phyloP scores from a whole-genome alignment of 192 early-diverging fungal genomes.

The Phlyctochytrium planicorne region DNA sequence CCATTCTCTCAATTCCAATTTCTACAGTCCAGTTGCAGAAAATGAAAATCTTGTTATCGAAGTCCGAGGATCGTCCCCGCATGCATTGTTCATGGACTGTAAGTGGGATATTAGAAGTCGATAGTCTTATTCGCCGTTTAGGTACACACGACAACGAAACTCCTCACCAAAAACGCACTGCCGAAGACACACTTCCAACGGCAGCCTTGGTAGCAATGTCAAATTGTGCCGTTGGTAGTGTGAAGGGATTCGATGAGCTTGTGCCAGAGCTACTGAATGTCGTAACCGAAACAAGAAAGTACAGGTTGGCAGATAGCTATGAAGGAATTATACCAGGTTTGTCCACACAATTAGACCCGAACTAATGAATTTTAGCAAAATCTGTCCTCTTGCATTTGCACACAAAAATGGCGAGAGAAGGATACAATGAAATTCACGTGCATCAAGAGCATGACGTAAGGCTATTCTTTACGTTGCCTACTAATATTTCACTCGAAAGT shows the following conservation, averaged over 20 bases:
- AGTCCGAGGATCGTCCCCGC: constrained; percentile 76
- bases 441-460: constrained; percentile 87
- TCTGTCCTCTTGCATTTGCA: constrained; percentile 75
- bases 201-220: constrained; percentile 88
- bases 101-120: constrained; percentile 5
- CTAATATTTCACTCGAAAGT: constrained; percentile 47
- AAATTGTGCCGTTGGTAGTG: constrained; percentile 88
- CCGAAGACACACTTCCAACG: constrained; percentile 90
- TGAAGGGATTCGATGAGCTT: constrained; percentile 97
- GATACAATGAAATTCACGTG: constrained; percentile 91
- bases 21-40: constrained; percentile 19
- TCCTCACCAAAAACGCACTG: constrained; percentile 85
- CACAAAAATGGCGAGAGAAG: constrained; percentile 76
- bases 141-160: constrained; percentile 98
- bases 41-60: constrained; percentile 65
- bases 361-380: constrained; percentile 59
- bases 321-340: constrained; percentile 57
- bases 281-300: constrained; percentile 81
- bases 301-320: constrained; percentile 60
- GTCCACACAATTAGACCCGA: neutral
- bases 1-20: constrained; percentile 42
- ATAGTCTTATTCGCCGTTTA: neutral
- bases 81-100: constrained; percentile 97
- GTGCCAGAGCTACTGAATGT: constrained; percentile 86
- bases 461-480: neutral